phyloP scores from a whole-genome alignment of 1,139 yeast species.

The Lodderomyces pseudojiufengensis region DNA sequence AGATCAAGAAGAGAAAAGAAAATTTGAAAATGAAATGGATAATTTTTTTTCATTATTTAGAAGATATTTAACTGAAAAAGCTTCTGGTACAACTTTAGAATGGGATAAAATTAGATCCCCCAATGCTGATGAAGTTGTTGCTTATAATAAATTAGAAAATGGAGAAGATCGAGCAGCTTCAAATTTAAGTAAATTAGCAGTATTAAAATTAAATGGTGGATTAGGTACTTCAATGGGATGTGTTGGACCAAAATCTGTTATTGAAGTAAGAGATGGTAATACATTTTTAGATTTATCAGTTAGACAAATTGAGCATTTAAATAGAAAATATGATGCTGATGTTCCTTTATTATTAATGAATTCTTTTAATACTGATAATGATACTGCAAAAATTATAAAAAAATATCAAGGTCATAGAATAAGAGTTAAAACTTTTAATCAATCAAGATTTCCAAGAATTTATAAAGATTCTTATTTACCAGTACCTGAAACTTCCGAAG shows the following conservation, averaged over 20 bases:
- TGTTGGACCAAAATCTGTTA: constrained; percentile 97
- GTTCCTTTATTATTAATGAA: constrained; percentile 97
- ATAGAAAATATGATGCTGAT: constrained; percentile 85
- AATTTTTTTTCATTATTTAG: constrained; percentile 90
- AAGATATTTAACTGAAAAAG: constrained; percentile 86
- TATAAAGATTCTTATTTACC: constrained; percentile 92
- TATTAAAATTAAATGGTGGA: constrained; percentile 94
- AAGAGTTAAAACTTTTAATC: constrained; percentile 93
- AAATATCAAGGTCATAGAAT: constrained; percentile 97
- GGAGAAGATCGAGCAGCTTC: constrained; percentile 24
- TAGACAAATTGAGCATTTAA: constrained; percentile 93
- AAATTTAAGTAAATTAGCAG: constrained; percentile 83
- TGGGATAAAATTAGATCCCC: constrained; percentile 98
- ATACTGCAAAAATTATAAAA: constrained; percentile 91
- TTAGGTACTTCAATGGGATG: constrained; percentile 99
- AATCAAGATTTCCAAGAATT: constrained; percentile 94
- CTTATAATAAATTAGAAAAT: constrained; percentile 51
- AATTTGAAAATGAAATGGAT: constrained; percentile 92
- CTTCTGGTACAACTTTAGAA: constrained; percentile 76
- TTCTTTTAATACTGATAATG: constrained; percentile 96
- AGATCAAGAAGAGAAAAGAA: constrained; percentile 50
- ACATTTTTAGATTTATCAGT: constrained; percentile 92
- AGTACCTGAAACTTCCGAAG: constrained; percentile 76
- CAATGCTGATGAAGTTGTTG: constrained; percentile 78
- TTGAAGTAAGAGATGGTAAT: constrained; percentile 98